Evolutionary conservation across 2,329 filamentous ascomycete genomes (phyloP).

Genomic region (Thielaviopsis ethacetica): DNA sequence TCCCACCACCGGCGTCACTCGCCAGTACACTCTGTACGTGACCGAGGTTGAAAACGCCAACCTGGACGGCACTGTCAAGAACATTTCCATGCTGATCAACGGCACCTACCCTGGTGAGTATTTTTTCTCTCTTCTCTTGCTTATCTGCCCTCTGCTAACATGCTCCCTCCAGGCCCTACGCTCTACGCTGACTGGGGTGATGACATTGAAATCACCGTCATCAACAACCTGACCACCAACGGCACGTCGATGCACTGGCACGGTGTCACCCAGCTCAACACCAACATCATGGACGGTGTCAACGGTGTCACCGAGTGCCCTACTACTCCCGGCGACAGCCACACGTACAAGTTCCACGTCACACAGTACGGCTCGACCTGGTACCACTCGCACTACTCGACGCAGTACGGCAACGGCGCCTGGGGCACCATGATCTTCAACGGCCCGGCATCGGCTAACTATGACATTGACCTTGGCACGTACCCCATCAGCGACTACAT

Average conservation of each 20-base stretch:
- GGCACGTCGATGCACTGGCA: slow-evolving; percentile 34
- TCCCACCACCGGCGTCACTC: slow-evolving; percentile 17
- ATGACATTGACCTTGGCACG: slow-evolving; percentile 46
- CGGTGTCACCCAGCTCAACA: slow-evolving; percentile 27
- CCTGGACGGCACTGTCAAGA: slow-evolving; percentile 14
- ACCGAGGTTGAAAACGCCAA: slow-evolving; percentile 11
- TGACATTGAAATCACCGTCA: slow-evolving; percentile 39
- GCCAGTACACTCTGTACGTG: slow-evolving; percentile 13
- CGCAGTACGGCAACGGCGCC: slow-evolving; percentile 43
- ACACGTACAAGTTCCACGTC: slow-evolving; percentile 23
- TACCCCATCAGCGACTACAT: slow-evolving; percentile 43
- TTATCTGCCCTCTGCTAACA: too few relatives aligned
- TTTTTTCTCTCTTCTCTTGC: not conserved
- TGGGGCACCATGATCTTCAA: slow-evolving; percentile 45
- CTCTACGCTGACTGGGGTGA: slow-evolving; percentile 29
- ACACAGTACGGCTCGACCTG: slow-evolving; percentile 23
- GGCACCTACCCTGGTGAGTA: slow-evolving; percentile 14
- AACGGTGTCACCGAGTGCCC: slow-evolving; percentile 27
- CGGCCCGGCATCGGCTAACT: slow-evolving; percentile 26
- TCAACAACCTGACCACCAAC: slow-evolving; percentile 42
- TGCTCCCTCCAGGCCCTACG: slow-evolving; percentile 5
- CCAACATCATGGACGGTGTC: slow-evolving; percentile 30
- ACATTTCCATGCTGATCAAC: slow-evolving; percentile 15
- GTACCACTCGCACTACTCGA: slow-evolving; percentile 40
- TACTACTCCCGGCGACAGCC: slow-evolving; percentile 20